Evolutionary conservation across 140 eudicot species (phyloP), one percentile per base, ranked within the genome.

Genomic region (Anethum foeniculum): DNA sequence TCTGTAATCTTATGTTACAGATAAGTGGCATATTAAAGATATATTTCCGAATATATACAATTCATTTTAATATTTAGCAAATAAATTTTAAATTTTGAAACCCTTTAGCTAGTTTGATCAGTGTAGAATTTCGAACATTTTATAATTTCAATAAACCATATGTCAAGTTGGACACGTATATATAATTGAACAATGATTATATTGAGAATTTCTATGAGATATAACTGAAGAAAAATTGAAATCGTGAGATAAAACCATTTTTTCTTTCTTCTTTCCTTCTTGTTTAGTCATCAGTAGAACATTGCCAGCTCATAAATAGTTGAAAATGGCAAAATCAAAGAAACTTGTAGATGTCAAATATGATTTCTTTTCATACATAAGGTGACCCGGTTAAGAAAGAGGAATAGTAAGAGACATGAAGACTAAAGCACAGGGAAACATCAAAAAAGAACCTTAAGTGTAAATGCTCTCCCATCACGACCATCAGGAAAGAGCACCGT

Each of bases 401-500:
- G 10, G 56, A 25, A 46, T 18, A n/a, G 21, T 46, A 4, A 48
- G 46, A 21, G 81, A 19, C 54, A 38, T 14, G 62, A 79, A n/a
- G 13, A 12, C 51, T 28, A 16, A 15, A 67, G 41, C 47, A 44
- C 21, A 67, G 34, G 25, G 48, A 1, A 15, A 79, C 25, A 14
- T 27, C 4, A 38, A 74, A 71, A 71, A 81, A 75, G 79, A 84
- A 95, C 99, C 99, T 95, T 95, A 71, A 95, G 99, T 48, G 99
- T 95, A 84, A 92, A 90, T 72, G 97, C 92, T 83, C 97, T 90
- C 82, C 97, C 99, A 77, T 92, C 97, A 30, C 95, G 96, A 58
- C 98, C 97, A 86, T 95, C 99, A 58, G 97, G 90, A 81, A 95
- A 95, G 77, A 87, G 88, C 82, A 95, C 97, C 5, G 97, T 95